These are phyloP conservation scores for Bauhinia variegata DNA, from an alignment of 306 rosid genomes.

Conservation along the genomic window DNA sequence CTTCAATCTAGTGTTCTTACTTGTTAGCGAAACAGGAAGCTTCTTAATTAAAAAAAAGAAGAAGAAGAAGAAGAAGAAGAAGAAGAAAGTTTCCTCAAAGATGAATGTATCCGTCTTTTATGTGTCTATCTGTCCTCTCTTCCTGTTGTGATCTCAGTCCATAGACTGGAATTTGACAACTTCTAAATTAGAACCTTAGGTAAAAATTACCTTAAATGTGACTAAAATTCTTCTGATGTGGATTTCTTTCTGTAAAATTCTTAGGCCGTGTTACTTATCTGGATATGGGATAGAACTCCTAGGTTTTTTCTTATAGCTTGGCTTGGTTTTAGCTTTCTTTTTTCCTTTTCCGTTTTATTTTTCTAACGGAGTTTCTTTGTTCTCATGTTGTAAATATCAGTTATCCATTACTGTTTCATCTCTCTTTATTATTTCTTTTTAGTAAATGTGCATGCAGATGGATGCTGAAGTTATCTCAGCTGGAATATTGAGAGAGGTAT, in stretches of 20 bases:
- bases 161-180: background rate
- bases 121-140: background rate
- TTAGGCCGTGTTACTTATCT: background rate
- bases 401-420: constrained; percentile 26
- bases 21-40: background rate
- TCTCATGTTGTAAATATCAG: constrained; percentile 10
- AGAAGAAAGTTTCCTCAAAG: background rate
- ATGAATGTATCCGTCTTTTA: background rate
- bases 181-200: background rate
- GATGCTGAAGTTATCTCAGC: constrained; percentile 94
- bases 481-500: constrained; percentile 66
- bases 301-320: background rate
- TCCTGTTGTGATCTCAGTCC: background rate
- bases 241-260: background rate
- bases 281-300: too few relatives aligned
- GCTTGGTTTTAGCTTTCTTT: background rate
- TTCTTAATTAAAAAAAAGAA: background rate
- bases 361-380: constrained; percentile 1
- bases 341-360: too few relatives aligned
- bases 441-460: constrained; percentile 60
- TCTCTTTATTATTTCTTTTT: constrained; percentile 44
- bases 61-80: background rate
- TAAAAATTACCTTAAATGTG: background rate
- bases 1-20: background rate
- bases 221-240: background rate